Evolutionary conservation across 2,329 filamentous ascomycete genomes (phyloP).

Genomic region (Ophiocordyceps camponoti-leonardi): DNA sequence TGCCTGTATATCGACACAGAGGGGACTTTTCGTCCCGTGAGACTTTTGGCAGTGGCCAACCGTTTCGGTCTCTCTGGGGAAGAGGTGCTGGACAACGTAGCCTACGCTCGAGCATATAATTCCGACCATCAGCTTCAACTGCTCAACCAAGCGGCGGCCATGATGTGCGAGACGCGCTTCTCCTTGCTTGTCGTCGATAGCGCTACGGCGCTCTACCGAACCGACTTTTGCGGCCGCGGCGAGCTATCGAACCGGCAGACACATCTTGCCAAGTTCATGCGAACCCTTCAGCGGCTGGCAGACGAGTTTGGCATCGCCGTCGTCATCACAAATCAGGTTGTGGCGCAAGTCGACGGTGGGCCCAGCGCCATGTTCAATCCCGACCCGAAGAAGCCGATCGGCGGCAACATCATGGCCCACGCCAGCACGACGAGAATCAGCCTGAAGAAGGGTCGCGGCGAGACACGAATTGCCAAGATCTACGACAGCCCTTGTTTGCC

Average conservation of each 20-base stretch:
- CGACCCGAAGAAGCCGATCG: slow-evolving; percentile 97
- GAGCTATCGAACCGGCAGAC: slow-evolving; percentile 89
- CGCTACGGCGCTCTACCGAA: slow-evolving; percentile 87
- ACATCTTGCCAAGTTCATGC: slow-evolving; percentile 78
- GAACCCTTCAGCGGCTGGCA: slow-evolving; percentile 60
- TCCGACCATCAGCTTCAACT: slow-evolving; percentile 94
- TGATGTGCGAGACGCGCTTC: slow-evolving; percentile 99
- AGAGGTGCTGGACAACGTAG: slow-evolving; percentile 95
- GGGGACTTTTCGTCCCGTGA: slow-evolving; percentile 87
- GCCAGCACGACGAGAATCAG: slow-evolving; percentile 90
- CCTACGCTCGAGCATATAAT: slow-evolving; percentile 95
- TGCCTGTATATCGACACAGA: slow-evolving; percentile 98
- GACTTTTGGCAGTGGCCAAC: slow-evolving; percentile 80
- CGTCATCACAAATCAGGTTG: slow-evolving; percentile 97
- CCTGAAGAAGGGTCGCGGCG: slow-evolving; percentile 84
- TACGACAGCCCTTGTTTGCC: slow-evolving; percentile 96
- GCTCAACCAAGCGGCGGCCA: slow-evolving; percentile 83
- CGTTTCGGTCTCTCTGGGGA: slow-evolving; percentile 89
- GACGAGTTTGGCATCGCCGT: slow-evolving; percentile 91
- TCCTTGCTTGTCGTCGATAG: slow-evolving; percentile 92
- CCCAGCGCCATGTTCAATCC: slow-evolving; percentile 98
- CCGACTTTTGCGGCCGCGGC: slow-evolving; percentile 90
- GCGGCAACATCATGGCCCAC: slow-evolving; percentile 96
- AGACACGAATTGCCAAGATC: slow-evolving; percentile 97
- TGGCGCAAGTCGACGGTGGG: slow-evolving; percentile 93